Percentiles rank a stretch among this genome's conserved stretches.
Evolutionary conservation across 108 stramenopile species (phyloP).

Genomic region (Cylindrotheca fusiformis): DNA sequence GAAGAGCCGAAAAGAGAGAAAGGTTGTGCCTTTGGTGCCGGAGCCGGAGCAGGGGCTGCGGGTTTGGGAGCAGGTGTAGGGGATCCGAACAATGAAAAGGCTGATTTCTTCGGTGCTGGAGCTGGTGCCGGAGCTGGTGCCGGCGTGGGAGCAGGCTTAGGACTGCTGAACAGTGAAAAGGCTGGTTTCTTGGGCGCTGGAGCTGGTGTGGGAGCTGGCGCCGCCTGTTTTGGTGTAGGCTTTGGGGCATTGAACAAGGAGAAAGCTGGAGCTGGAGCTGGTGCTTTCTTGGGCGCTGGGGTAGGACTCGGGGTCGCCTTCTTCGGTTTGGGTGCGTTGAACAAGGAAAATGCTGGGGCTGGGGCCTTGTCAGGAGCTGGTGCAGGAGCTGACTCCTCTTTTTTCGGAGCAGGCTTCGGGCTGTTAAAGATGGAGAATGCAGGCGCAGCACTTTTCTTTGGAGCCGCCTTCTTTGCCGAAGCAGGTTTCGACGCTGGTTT

Average conservation of each 20-base stretch:
- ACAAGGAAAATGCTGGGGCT: constrained; percentile 13
- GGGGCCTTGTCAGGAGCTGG: constrained; percentile 18
- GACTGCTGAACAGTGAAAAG: constrained; percentile 34
- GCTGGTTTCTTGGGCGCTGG: constrained; percentile 32
- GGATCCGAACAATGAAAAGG: constrained; percentile 25
- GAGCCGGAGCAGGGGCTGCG: constrained; percentile 4
- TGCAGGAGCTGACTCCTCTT: constrained; percentile 24
- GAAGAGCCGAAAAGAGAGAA: constrained; percentile 7
- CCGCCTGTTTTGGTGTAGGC: constrained; percentile 9
- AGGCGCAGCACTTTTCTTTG: constrained; percentile 34
- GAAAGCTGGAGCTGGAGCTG: constrained; percentile 30
- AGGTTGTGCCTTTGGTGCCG: constrained; percentile 10
- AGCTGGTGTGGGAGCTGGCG: constrained; percentile 28
- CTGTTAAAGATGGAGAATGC: constrained; percentile 23
- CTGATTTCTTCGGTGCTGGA: constrained; percentile 21
- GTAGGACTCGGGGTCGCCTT: constrained; percentile 17
- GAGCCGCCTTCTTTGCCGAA: constrained; percentile 36
- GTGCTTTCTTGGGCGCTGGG: constrained; percentile 8
- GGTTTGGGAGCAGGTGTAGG: constrained; percentile 24
- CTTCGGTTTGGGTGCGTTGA: constrained; percentile 19
- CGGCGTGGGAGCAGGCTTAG: constrained; percentile 27
- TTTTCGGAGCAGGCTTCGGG: constrained; percentile 35
- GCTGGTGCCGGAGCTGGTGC: constrained; percentile 32
- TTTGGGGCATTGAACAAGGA: constrained; percentile 18
- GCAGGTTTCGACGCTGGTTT: constrained; percentile 32